A percentile compares a stretch with the other conserved stretches of the same genome.
These are phyloP conservation scores for Remersonia thermophila DNA, from an alignment of 2,329 filamentous ascomycete species.

Conservation along the genomic window DNA sequence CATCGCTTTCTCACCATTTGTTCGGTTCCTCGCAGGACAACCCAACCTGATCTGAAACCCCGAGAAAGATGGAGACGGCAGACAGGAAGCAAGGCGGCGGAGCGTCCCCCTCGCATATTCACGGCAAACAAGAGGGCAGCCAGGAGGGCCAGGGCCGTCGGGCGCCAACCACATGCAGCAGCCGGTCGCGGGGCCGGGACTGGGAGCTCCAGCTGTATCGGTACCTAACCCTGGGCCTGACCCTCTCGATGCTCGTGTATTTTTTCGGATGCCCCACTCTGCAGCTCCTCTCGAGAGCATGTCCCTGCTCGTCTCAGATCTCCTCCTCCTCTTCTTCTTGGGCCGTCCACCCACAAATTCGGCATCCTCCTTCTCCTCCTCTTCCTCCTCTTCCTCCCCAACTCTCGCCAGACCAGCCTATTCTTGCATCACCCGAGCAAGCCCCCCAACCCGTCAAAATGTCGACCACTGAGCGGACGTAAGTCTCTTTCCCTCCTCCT, in stretches of 20 bases:
- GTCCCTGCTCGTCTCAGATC: background rate
- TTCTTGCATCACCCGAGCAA: constrained; percentile 33
- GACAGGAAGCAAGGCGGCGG: background rate
- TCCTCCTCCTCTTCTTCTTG: too few species aligned
- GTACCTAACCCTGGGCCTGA: constrained; percentile 8
- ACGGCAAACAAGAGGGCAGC: background rate
- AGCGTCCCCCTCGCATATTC: background rate
- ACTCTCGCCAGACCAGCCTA: constrained; percentile 30
- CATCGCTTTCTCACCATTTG: too few species aligned
- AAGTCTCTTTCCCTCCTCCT: constrained; percentile 27
- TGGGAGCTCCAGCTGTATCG: constrained; percentile 6
- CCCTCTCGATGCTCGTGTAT: constrained; percentile 10
- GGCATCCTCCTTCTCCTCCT: constrained; percentile 9
- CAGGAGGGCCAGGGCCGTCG: background rate
- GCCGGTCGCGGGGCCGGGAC: too few species aligned
- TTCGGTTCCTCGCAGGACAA: too few species aligned
- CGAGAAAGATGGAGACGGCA: background rate
- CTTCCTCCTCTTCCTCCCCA: constrained; percentile 10
- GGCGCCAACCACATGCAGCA: constrained; percentile 1
- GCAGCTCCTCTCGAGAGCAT: constrained; percentile 1
- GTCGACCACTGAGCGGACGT: constrained; percentile 78
- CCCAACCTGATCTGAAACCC: background rate
- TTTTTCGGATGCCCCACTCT: constrained; percentile 10
- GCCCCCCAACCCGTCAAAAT: constrained; percentile 36
- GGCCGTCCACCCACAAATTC: constrained; percentile 10